phyloP scores from a whole-genome alignment of 345 rosid genomes.

The Fremontodendron californicum region DNA sequence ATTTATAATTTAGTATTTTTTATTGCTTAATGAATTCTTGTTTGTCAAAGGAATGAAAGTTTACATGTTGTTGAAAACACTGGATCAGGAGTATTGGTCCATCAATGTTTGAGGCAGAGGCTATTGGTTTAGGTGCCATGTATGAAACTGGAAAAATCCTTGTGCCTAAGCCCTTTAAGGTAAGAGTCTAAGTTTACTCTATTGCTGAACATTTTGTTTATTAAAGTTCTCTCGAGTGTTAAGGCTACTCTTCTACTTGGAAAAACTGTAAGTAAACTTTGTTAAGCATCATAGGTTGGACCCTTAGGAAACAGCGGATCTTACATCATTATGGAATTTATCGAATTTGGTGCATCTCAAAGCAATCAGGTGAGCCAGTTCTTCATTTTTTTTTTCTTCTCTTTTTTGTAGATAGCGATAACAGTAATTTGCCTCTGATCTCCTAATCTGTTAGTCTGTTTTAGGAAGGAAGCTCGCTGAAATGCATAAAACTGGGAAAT shows the following conservation, averaged over 20 bases:
- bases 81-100: slow-evolving; percentile 72
- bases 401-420: slow-evolving; percentile 6
- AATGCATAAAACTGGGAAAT: slow-evolving; percentile 89
- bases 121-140: slow-evolving; percentile 90
- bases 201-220: background rate
- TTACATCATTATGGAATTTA: slow-evolving; percentile 83
- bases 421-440: slow-evolving; percentile 9
- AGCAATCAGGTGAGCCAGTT: slow-evolving; percentile 63
- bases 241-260: background rate
- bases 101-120: slow-evolving; percentile 85
- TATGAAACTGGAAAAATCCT: slow-evolving; percentile 65
- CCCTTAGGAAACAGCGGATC: slow-evolving; percentile 75
- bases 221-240: background rate
- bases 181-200: slow-evolving; percentile 22
- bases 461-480: slow-evolving; percentile 88
- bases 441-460: slow-evolving; percentile 46
- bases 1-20: background rate
- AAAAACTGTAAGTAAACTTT: slow-evolving; percentile 5
- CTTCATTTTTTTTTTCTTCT: slow-evolving; percentile 11
- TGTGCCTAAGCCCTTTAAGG: slow-evolving; percentile 86
- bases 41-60: slow-evolving; percentile 9
- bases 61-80: slow-evolving; percentile 7
- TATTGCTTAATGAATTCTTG: background rate
- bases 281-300: slow-evolving; percentile 52
- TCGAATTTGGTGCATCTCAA: slow-evolving; percentile 74